A percentile compares a stretch with the other conserved stretches of the same genome.
Evolutionary conservation across 352 stramenopile genomes (phyloP).

Genomic region (Phytopythium oedochilum): DNA sequence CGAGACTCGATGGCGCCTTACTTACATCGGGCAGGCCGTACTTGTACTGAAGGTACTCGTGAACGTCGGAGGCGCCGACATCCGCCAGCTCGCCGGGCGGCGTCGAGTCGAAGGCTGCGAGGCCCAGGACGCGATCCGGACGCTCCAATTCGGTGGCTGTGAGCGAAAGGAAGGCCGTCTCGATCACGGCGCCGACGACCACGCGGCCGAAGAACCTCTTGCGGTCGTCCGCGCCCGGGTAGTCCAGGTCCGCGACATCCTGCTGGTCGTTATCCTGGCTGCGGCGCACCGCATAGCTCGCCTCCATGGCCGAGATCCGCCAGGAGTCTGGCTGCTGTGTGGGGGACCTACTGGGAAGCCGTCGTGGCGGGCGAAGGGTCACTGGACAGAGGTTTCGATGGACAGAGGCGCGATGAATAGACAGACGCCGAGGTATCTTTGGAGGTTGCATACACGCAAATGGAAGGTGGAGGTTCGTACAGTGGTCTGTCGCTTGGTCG

Average conservation of each 20-base stretch:
- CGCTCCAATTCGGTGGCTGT: constrained; percentile 48
- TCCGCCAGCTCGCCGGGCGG: constrained; percentile 43
- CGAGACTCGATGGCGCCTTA: not conserved
- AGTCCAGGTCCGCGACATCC: constrained; percentile 52
- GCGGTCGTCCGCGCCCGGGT: constrained; percentile 49
- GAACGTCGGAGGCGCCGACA: constrained; percentile 11
- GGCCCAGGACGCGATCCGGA: constrained; percentile 51
- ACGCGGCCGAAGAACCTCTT: constrained; percentile 59
- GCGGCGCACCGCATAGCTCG: constrained; percentile 47
- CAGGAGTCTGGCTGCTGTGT: not conserved
- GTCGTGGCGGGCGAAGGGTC: not conserved
- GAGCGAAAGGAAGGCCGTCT: constrained; percentile 68
- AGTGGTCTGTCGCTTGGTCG: not conserved
- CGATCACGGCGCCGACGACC: constrained; percentile 52
- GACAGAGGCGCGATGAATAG: too few species aligned
- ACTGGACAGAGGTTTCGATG: not conserved
- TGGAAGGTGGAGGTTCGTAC: not conserved
- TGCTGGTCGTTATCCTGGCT: constrained; percentile 56
- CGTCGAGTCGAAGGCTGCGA: constrained; percentile 52
- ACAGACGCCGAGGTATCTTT: not conserved
- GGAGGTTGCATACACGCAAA: not conserved
- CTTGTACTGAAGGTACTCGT: constrained; percentile 41
- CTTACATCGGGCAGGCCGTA: constrained; percentile 49
- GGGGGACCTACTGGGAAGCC: too few species aligned
- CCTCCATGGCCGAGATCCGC: constrained; percentile 12